Conservation (phyloP, 495 filamentous ascomycete genomes). For the Hyaloscypha hepaticicola region DNA sequence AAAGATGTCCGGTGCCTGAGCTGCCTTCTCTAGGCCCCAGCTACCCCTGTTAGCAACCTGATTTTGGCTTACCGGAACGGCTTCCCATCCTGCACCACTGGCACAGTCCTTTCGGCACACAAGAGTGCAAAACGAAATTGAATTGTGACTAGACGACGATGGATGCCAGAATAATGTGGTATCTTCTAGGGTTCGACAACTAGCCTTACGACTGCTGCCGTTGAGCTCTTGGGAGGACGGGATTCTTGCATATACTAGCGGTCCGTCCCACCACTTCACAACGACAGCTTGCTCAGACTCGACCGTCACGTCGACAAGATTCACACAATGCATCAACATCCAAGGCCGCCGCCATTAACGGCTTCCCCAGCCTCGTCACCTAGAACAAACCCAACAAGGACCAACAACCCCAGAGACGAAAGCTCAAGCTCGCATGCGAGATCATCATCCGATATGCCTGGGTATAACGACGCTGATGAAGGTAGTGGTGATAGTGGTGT, state of each 20-base stretch:
- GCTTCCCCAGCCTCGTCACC: slow-evolving; percentile 65
- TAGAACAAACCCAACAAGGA: slow-evolving; percentile 64
- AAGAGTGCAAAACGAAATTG: slow-evolving; percentile 8
- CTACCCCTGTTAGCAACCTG: slow-evolving; percentile 19
- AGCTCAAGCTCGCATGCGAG: slow-evolving; percentile 17
- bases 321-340: slow-evolving; percentile 76
- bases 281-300: slow-evolving; percentile 19
- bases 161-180: slow-evolving; percentile 33
- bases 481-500: slow-evolving; percentile 40
- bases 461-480: slow-evolving; percentile 30
- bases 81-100: slow-evolving; percentile 7
- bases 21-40: slow-evolving; percentile 19
- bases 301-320: slow-evolving; percentile 6
- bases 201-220: slow-evolving; percentile 26
- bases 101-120: slow-evolving; percentile 10
- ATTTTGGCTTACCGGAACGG: slow-evolving; percentile 23
- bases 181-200: slow-evolving; percentile 23
- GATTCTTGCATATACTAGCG: slow-evolving; percentile 18
- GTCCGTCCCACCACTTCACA: background rate
- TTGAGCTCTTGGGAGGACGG: slow-evolving; percentile 12
- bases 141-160: slow-evolving; percentile 22
- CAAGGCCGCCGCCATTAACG: slow-evolving; percentile 64
- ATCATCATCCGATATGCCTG: slow-evolving; percentile 29
- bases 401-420: slow-evolving; percentile 69
- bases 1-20: slow-evolving; percentile 28